These are phyloP conservation scores for Globisporangium acanthophoron DNA, from an alignment of 352 stramenopile genomes.

Conservation along the genomic window DNA sequence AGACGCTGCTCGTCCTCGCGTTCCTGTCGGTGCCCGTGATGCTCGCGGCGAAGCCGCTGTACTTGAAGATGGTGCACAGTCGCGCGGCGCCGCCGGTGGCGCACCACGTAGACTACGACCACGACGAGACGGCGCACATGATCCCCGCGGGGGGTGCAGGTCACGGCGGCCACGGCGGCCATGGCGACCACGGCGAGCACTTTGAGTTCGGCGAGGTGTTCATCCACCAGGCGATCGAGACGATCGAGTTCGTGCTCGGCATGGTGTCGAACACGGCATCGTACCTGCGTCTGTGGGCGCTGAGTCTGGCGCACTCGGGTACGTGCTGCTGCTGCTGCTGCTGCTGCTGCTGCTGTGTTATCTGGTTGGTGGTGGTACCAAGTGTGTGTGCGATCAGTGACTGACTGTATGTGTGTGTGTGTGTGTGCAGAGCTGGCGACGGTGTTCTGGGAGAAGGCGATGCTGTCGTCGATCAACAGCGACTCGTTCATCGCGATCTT, in stretches of 20 bases:
- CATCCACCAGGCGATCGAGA: conserved; percentile 99
- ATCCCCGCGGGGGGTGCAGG: conserved; percentile 26
- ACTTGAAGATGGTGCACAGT: conserved; percentile 76
- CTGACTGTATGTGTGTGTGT: conserved; percentile 44
- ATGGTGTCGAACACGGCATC: conserved; percentile 99
- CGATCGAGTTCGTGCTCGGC: conserved; percentile 99
- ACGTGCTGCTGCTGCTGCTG: conserved; percentile 9
- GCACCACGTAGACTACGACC: conserved; percentile 76
- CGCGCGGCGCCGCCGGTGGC: conserved; percentile 43
- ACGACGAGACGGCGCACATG: conserved; percentile 64
- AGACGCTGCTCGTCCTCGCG: conserved; percentile 91
- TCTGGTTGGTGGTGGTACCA: no score
- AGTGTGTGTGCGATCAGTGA: no score
- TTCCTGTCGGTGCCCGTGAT: conserved; percentile 96
- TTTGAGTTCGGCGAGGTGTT: conserved; percentile 96
- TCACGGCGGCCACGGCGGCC: conserved; percentile 22
- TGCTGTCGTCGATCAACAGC: conserved; percentile 96
- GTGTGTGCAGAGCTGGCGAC: conserved; percentile 57
- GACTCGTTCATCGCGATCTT: conserved; percentile 97
- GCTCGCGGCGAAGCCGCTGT: conserved; percentile 94
- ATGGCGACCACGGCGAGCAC: conserved; percentile 58
- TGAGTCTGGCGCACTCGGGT: conserved; percentile 97
- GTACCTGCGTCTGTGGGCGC: conserved; percentile 98
- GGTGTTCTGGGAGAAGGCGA: conserved; percentile 99
- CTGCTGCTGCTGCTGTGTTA: no score